These are phyloP conservation scores for Tetrahymena borealis DNA, from an alignment of 73 alveolate species.

Conservation along the genomic window DNA sequence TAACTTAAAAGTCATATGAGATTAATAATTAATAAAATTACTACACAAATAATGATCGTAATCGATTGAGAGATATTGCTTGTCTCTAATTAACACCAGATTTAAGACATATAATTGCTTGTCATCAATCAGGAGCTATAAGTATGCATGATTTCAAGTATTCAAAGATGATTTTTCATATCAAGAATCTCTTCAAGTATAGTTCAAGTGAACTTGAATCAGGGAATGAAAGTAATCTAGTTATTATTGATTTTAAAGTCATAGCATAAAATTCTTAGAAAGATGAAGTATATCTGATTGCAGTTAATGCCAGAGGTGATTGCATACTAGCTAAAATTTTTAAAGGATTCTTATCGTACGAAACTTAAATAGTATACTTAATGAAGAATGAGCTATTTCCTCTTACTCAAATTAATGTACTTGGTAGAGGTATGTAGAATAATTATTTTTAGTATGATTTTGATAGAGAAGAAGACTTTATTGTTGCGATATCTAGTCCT, in stretches of 20 bases:
- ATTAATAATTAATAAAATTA: neutral
- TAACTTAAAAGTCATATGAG: neutral
- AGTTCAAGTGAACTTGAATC: neutral
- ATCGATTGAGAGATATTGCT: neutral
- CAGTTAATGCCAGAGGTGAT: neutral
- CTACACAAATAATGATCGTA: neutral
- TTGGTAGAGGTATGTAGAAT: neutral
- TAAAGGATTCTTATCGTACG: neutral
- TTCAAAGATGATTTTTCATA: neutral
- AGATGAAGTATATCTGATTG: neutral
- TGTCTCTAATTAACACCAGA: neutral
- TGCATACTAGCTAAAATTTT: neutral
- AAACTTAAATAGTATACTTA: neutral
- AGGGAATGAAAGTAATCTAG: neutral
- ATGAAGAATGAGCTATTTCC: neutral
- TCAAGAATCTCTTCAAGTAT: neutral
- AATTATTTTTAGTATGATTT: neutral
- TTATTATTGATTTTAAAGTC: neutral
- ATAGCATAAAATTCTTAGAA: neutral
- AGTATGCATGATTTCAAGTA: neutral
- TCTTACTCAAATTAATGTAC: neutral
- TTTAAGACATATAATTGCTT: neutral
- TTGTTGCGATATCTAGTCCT: neutral
- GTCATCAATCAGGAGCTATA: neutral
- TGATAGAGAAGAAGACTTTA: neutral